A percentile compares a stretch with the other conserved stretches of the same genome.
Conservation (phyloP, 2,329 filamentous ascomycete genomes). For the Sporothrix brunneoviolacea region DNA sequence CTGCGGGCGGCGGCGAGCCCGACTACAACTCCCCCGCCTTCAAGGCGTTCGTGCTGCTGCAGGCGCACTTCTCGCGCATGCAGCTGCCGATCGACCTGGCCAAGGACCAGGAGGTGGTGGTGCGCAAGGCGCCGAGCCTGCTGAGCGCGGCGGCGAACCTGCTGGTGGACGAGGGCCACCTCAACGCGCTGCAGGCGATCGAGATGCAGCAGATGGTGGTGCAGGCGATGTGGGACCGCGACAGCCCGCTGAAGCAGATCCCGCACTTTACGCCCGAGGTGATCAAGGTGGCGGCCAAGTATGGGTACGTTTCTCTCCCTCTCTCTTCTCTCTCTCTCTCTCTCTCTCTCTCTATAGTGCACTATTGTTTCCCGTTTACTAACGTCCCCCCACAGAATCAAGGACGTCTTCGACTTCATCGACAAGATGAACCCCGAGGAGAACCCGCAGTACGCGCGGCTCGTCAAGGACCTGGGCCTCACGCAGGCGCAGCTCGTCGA, state of each 20-base stretch:
- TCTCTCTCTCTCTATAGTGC: neutral
- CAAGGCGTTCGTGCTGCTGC: slow-evolving; percentile 94
- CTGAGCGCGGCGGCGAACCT: slow-evolving; percentile 92
- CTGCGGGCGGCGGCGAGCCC: slow-evolving; percentile 50
- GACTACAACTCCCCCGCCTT: slow-evolving; percentile 93
- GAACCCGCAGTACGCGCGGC: slow-evolving; percentile 69
- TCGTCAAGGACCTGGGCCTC: slow-evolving; percentile 73
- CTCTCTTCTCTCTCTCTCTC: neutral
- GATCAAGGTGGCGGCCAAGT: slow-evolving; percentile 74
- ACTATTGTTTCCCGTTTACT: slow-evolving; percentile 21
- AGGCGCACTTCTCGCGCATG: slow-evolving; percentile 97
- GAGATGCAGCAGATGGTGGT: slow-evolving; percentile 99
- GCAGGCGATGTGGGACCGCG: slow-evolving; percentile 97
- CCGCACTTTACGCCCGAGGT: slow-evolving; percentile 84
- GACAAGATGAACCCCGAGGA: slow-evolving; percentile 96
- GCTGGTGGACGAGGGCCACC: slow-evolving; percentile 86
- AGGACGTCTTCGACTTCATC: slow-evolving; percentile 97
- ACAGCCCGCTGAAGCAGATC: slow-evolving; percentile 95
- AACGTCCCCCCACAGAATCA: slow-evolving; percentile 53
- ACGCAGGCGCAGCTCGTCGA: slow-evolving; percentile 76
- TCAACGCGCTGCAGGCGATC: slow-evolving; percentile 98
- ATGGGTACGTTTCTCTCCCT: slow-evolving; percentile 49
- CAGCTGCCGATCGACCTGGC: slow-evolving; percentile 90
- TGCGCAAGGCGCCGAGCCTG: slow-evolving; percentile 78
- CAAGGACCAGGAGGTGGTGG: slow-evolving; percentile 86